A percentile compares a stretch with the other conserved stretches of the same genome.
These are phyloP conservation scores for Xylariaceae sp. DNA, from an alignment of 2,329 filamentous ascomycete species.

Conservation along the genomic window DNA sequence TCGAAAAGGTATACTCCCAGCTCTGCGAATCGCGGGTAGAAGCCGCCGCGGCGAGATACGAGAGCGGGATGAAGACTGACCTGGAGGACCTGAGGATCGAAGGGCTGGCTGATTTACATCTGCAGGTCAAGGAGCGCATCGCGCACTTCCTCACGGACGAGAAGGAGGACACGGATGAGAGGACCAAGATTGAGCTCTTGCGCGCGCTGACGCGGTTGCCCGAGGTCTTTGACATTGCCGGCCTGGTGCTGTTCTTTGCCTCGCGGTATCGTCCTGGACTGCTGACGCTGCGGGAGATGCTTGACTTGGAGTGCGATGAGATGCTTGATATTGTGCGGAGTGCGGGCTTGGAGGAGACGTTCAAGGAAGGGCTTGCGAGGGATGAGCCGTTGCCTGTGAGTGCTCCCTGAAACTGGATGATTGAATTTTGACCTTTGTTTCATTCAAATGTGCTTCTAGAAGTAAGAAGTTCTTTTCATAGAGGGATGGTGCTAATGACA, in stretches of 20 bases:
- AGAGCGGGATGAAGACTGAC: not conserved
- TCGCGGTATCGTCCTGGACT: not conserved
- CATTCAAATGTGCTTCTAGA: no score
- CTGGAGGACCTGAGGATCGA: not conserved
- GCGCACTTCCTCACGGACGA: not conserved
- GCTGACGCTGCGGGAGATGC: not conserved
- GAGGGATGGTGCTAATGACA: no score
- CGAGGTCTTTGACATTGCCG: not conserved
- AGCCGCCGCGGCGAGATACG: not conserved
- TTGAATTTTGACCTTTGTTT: no score
- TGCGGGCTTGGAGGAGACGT: not conserved
- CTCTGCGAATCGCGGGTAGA: not conserved
- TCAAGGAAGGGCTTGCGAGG: not conserved
- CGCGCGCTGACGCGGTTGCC: not conserved
- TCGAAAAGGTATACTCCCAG: not conserved
- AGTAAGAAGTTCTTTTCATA: no score
- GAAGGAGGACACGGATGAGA: not conserved
- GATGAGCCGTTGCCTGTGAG: no score
- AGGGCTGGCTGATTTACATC: not conserved
- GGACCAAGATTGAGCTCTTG: not conserved
- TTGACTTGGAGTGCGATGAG: not conserved
- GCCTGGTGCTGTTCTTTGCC: slow-evolving; percentile 2
- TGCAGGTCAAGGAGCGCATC: slow-evolving; percentile 2
- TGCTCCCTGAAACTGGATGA: no score
- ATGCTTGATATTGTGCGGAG: not conserved